A percentile compares a stretch with the other conserved stretches of the same genome.
Conservation (phyloP, 495 filamentous ascomycete species). For the Aspergillus homomorphus region DNA sequence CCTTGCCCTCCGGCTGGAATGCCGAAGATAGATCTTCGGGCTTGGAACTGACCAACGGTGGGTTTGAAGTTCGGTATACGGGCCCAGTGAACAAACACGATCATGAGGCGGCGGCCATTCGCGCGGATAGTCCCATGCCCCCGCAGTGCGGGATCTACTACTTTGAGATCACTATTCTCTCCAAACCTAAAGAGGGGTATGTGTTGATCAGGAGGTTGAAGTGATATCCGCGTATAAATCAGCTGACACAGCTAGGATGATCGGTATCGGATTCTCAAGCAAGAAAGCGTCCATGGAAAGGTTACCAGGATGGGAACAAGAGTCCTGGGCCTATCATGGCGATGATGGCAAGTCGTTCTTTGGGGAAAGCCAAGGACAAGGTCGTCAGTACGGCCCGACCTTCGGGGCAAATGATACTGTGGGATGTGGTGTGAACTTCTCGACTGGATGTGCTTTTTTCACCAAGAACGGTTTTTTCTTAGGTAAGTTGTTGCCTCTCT, state of each 20-base stretch:
- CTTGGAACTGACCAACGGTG: conserved; percentile 71
- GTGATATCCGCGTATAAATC: background rate
- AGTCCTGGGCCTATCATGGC: conserved; percentile 96
- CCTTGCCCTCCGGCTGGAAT: conserved; percentile 81
- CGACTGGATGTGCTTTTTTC: conserved; percentile 82
- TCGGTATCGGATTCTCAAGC: conserved; percentile 85
- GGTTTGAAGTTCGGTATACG: conserved; percentile 73
- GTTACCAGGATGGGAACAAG: conserved; percentile 90
- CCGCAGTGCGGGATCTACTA: conserved; percentile 92
- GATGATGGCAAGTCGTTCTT: conserved; percentile 91
- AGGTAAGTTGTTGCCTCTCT: conserved; percentile 48
- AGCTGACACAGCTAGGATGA: conserved; percentile 55
- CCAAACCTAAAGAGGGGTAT: conserved; percentile 84
- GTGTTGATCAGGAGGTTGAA: conserved; percentile 25
- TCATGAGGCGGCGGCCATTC: conserved; percentile 79
- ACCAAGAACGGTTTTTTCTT: conserved; percentile 86
- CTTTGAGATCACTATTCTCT: conserved; percentile 86
- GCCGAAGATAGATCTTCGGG: conserved; percentile 68
- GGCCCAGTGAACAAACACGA: conserved; percentile 62
- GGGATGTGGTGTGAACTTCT: conserved; percentile 92
- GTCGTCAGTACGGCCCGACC: conserved; percentile 71
- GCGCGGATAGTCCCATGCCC: conserved; percentile 89
- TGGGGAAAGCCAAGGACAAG: conserved; percentile 59
- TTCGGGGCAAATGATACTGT: conserved; percentile 77
- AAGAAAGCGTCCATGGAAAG: conserved; percentile 71